Conservation (phyloP, 306 rosid species). For the Dryas drummondii region DNA sequence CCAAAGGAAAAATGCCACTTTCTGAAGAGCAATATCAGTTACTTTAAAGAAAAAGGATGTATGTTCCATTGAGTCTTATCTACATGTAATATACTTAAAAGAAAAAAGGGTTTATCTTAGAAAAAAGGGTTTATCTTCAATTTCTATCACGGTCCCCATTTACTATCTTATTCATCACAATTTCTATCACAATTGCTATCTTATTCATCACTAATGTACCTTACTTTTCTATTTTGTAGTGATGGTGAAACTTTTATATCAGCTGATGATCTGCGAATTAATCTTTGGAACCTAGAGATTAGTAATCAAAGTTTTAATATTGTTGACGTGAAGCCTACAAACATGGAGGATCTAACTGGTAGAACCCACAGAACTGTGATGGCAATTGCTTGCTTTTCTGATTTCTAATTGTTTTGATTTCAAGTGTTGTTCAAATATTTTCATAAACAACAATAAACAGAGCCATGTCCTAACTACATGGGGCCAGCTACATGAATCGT, state of each 20-base stretch:
- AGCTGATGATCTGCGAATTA: conserved; percentile 96
- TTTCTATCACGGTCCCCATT: neutral
- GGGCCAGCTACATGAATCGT: neutral
- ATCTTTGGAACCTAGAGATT: conserved; percentile 99
- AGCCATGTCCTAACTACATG: neutral
- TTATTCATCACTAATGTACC: neutral
- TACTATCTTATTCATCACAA: neutral
- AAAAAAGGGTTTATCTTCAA: neutral
- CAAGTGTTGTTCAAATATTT: neutral
- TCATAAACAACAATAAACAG: neutral
- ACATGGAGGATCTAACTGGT: conserved; percentile 99
- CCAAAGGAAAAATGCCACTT: neutral
- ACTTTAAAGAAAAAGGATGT: neutral
- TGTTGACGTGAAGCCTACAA: conserved; percentile 96
- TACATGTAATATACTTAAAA: neutral
- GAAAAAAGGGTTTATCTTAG: neutral
- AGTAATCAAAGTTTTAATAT: conserved; percentile 98
- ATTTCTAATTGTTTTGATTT: conserved; percentile 7
- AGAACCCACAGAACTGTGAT: conserved; percentile 22
- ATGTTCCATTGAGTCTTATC: neutral
- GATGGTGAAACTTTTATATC: conserved; percentile 99
- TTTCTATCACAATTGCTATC: no score
- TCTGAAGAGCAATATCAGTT: neutral
- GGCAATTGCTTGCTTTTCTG: neutral
- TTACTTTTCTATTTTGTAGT: conserved; percentile 43